Conservation (phyloP, 148 eudicot genomes). For the Fagopyrum homotropicum region DNA sequence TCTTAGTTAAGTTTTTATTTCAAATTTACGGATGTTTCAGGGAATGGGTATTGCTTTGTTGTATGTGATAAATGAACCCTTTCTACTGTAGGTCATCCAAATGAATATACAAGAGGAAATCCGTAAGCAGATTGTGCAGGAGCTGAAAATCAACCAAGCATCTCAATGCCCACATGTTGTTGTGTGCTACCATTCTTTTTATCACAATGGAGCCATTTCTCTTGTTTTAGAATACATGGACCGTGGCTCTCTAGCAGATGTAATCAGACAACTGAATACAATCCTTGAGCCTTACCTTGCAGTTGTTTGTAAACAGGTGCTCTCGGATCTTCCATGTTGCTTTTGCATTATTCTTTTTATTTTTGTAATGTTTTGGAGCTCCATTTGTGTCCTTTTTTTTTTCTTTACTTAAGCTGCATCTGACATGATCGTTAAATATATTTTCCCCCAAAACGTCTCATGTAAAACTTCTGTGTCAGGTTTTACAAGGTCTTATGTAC, state of each 20-base stretch:
- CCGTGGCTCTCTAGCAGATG: conserved; percentile 87
- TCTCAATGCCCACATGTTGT: conserved; percentile 88
- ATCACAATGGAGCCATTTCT: conserved; percentile 89
- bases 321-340: conserved; percentile 7
- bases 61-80: conserved; percentile 10
- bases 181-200: conserved; percentile 85
- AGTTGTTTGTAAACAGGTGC: conserved; percentile 90
- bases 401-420: conserved; percentile 3
- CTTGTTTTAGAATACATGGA: conserved; percentile 96
- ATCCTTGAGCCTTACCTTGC: conserved; percentile 98
- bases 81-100: conserved; percentile 68
- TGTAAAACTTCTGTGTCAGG: conserved; percentile 35
- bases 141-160: conserved; percentile 91
- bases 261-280: conserved; percentile 82
- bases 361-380: too few species aligned
- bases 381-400: neutral
- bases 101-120: conserved; percentile 97
- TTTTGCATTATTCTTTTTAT: neutral
- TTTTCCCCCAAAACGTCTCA: too few species aligned
- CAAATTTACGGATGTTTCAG: neutral
- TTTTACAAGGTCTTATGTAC: conserved; percentile 83
- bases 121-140: conserved; percentile 96
- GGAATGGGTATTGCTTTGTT: neutral
- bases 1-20: neutral
- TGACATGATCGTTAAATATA: too few species aligned